phyloP scores from a whole-genome alignment of 164 flowering plant genomes.

The Stephania japonica region DNA sequence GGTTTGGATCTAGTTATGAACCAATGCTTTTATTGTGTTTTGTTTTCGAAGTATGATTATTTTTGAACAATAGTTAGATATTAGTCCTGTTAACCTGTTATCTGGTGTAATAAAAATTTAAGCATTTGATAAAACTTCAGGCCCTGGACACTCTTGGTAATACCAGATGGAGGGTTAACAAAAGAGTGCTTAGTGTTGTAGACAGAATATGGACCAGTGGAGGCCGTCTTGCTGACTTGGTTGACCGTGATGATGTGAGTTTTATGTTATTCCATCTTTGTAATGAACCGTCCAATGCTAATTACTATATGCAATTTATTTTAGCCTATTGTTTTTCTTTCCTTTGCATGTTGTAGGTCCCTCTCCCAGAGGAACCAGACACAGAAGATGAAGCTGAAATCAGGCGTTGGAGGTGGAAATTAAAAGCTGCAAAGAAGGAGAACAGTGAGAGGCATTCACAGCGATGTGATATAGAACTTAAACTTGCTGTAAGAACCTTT shows the following conservation, averaged over 20 bases:
- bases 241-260: conserved; percentile 71
- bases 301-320: not conserved
- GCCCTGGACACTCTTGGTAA: conserved; percentile 90
- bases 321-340: not conserved
- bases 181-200: conserved; percentile 65
- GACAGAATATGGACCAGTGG: conserved; percentile 95
- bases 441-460: conserved; percentile 85
- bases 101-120: not conserved
- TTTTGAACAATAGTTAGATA: not conserved
- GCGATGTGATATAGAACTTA: conserved; percentile 87
- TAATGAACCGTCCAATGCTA: not conserved
- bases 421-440: conserved; percentile 56
- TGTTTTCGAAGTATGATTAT: not conserved
- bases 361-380: conserved; percentile 74
- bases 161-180: conserved; percentile 88
- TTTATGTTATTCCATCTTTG: conserved; percentile 1
- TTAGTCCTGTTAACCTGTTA: not conserved
- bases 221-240: conserved; percentile 75
- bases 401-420: conserved; percentile 85
- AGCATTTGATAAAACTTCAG: conserved; percentile 32
- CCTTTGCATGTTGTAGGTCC: conserved; percentile 37
- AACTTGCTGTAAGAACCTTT: conserved; percentile 67
- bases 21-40: not conserved
- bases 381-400: conserved; percentile 68
- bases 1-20: not conserved